Conservation (phyloP, 192 early-diverging fungal genomes). For the Kickxella alabastrina region DNA sequence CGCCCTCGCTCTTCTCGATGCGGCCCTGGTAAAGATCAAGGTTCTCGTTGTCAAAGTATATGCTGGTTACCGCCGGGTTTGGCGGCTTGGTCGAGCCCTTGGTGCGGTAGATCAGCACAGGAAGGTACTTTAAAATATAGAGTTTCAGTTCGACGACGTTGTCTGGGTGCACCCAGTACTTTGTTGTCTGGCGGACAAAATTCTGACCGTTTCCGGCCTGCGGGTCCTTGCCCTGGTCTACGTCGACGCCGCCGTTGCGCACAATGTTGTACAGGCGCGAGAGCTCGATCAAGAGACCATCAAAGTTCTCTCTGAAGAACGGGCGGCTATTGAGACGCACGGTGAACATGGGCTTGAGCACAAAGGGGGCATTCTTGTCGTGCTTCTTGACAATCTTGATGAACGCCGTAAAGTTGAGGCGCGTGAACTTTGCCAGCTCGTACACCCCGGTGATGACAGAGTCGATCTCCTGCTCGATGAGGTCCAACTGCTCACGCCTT, state of each 20-base stretch:
- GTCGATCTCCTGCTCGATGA: constrained; percentile 64
- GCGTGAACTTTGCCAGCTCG: constrained; percentile 69
- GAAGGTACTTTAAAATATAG: constrained; percentile 83
- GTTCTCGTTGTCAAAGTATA: constrained; percentile 88
- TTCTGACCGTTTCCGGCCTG: constrained; percentile 53
- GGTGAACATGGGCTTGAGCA: constrained; percentile 74
- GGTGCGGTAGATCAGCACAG: constrained; percentile 84
- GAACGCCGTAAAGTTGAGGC: constrained; percentile 81
- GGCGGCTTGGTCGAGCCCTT: constrained; percentile 62
- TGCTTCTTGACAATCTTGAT: constrained; percentile 98
- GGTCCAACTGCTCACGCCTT: constrained; percentile 52
- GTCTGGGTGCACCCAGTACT: constrained; percentile 96
- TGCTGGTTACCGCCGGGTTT: constrained; percentile 86
- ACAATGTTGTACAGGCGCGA: constrained; percentile 75
- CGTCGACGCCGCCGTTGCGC: constrained; percentile 66
- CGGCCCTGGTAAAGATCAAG: constrained; percentile 87
- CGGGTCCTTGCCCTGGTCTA: constrained; percentile 44
- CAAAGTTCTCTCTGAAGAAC: constrained; percentile 84
- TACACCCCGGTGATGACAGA: constrained; percentile 74
- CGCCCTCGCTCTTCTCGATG: constrained; percentile 83
- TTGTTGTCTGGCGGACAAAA: constrained; percentile 81
- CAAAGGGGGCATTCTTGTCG: constrained; percentile 88
- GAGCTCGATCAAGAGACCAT: constrained; percentile 77
- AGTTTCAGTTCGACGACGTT: constrained; percentile 94
- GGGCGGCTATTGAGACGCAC: constrained; percentile 77